These are phyloP conservation scores for Nicotiana tabacum DNA, from an alignment of 257 asterid genomes.

Conservation along the genomic window DNA sequence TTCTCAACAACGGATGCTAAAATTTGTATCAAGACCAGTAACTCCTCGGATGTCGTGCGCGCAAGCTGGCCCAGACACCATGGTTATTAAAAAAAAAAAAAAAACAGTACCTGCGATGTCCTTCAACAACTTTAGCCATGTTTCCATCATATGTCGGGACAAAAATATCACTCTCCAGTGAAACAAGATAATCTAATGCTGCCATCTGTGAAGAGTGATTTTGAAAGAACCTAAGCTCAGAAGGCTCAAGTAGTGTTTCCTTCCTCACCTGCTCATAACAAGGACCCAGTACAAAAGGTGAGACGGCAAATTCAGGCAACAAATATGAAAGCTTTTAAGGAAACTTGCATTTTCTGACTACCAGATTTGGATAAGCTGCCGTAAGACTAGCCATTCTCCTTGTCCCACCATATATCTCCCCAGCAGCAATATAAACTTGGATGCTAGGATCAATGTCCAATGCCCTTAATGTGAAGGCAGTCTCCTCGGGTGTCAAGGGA, in stretches of 20 bases:
- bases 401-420: conserved; percentile 27
- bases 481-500: conserved; percentile 37
- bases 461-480: conserved; percentile 23
- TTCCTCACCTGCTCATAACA: conserved; percentile 21
- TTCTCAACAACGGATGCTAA: neutral
- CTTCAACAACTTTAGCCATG: conserved; percentile 37
- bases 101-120: conserved; percentile 33
- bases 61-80: too few species aligned
- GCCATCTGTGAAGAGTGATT: conserved; percentile 33
- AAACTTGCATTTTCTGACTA: neutral
- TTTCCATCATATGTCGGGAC: conserved; percentile 35
- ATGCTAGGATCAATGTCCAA: conserved; percentile 19
- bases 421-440: conserved; percentile 30
- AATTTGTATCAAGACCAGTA: neutral
- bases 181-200: conserved; percentile 32
- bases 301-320: neutral
- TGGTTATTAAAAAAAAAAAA: too few species aligned
- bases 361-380: conserved; percentile 24
- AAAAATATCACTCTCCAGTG: conserved; percentile 29
- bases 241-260: conserved; percentile 26
- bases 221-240: conserved; percentile 20
- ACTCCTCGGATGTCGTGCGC: too few species aligned
- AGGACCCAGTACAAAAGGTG: neutral
- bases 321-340: neutral
- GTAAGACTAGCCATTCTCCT: conserved; percentile 19